Conservation (phyloP, 2,329 filamentous ascomycete genomes). For the Talaromyces sp. region DNA sequence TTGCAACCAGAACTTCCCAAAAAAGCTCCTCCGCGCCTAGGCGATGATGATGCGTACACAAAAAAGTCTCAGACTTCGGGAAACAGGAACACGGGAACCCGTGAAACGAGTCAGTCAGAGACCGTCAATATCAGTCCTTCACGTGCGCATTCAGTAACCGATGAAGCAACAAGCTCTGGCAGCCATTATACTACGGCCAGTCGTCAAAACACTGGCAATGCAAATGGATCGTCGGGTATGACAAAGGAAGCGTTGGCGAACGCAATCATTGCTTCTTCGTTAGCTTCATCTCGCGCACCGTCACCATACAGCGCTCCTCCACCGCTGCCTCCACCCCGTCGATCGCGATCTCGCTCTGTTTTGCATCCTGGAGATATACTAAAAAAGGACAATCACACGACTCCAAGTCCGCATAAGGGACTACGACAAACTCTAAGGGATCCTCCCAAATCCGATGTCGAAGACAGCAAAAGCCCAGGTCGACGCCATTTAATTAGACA, state of each 20-base stretch:
- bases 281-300: constrained; percentile 40
- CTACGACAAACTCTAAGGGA: constrained; percentile 42
- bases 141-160: constrained; percentile 22
- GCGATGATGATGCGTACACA: not conserved
- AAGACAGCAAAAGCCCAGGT: constrained; percentile 25
- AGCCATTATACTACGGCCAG: not conserved
- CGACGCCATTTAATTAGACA: constrained; percentile 35
- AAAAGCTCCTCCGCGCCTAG: not conserved
- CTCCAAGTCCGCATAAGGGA: constrained; percentile 32
- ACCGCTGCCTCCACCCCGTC: constrained; percentile 35
- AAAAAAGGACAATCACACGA: constrained; percentile 27
- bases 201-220: constrained; percentile 22
- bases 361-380: constrained; percentile 29
- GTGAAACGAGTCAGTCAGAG: constrained; percentile 2
- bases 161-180: constrained; percentile 11
- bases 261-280: constrained; percentile 45
- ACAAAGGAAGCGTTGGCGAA: constrained; percentile 39
- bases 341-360: constrained; percentile 33
- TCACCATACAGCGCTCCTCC: constrained; percentile 36
- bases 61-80: not conserved
- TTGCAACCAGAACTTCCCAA: not conserved
- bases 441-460: constrained; percentile 33
- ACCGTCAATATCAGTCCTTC: constrained; percentile 12
- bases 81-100: not conserved
- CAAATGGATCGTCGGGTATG: constrained; percentile 22